Evolutionary conservation across 345 rosid species (phyloP).

Genomic region (Moringa oleifera): DNA sequence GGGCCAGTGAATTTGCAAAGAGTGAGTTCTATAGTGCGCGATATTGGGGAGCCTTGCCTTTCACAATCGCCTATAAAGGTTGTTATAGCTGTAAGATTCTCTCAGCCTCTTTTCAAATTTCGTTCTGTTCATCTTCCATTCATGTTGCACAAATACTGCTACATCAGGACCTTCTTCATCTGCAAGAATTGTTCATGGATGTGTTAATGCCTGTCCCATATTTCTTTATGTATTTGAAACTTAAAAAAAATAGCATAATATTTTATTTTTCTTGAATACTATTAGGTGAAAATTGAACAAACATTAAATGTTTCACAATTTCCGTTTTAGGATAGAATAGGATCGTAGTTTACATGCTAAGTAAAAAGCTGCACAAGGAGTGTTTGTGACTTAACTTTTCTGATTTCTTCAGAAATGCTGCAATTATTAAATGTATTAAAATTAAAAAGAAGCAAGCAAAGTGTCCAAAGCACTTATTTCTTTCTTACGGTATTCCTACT

Average conservation of each 20-base stretch:
- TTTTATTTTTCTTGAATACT: too few species aligned
- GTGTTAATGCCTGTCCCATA: background rate
- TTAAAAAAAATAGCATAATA: too few species aligned
- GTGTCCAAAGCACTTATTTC: background rate
- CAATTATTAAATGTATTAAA: background rate
- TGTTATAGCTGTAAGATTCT: slow-evolving; percentile 50
- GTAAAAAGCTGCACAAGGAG: background rate
- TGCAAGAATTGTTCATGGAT: too few species aligned
- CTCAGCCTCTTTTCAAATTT: slow-evolving; percentile 5
- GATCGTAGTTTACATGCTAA: background rate
- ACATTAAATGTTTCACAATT: background rate
- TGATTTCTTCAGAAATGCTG: background rate
- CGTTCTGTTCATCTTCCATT: background rate
- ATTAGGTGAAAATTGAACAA: too few species aligned
- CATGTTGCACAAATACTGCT: background rate
- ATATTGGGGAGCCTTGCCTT: slow-evolving; percentile 83
- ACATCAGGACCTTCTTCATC: too few species aligned
- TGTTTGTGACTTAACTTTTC: background rate
- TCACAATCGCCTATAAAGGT: slow-evolving; percentile 69
- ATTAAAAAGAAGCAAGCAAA: too few species aligned
- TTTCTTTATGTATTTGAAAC: background rate
- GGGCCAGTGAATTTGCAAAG: slow-evolving; percentile 58
- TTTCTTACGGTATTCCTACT: background rate
- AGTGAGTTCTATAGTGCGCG: slow-evolving; percentile 70
- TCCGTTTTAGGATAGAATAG: background rate